Base-by-base conservation (phyloP, 2,329 filamentous ascomycete species). In the Neopestalotiopsis rosae region DNA sequence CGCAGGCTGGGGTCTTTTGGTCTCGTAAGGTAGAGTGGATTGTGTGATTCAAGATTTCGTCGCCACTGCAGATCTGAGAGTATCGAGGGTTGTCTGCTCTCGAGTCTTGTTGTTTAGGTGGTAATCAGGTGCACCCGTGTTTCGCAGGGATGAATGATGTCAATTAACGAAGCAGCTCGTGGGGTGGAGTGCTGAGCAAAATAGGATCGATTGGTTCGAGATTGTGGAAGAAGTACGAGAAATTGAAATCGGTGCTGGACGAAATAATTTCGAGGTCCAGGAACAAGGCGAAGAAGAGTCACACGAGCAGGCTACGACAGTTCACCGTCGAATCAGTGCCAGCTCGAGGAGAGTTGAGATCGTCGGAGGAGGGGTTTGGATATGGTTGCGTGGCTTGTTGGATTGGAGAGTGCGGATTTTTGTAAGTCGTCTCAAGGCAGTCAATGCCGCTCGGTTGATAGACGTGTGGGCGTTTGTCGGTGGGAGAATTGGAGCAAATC, bases 291-390 rank as follows among this genome's bases (percentile, higher is more conserved):
- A 24, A 10, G 12, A 13, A 14, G 20, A 49, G 40, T 13, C 5
- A 40, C 20, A 42, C n/a, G 65, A 67, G 65, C 24, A 24, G 56
- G 56, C 65, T 67, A 67, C 65, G 65, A 67, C 65, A 67, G 65
- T 28, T 67, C 52, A 67, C 65, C 65, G 65, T 67, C 65, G 65
- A 49, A 45, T 67, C 42, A 40, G 12, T 52, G 40, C 65, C 32
- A 52, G 42, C 65, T 67, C 65, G 20, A 42, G 42, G 34, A n/a
- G 34, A 32, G n/a, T 34, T 20, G 17, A 13, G 32, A 20, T 30
- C 28, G 24, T 30, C 10, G 24, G 57, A 59, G 57, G 17, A 24
- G 57, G n/a, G 57, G 14, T 10, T 30, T 59, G n/a, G 57, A 30
- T 28, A 30, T 52, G 17, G 45, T n/a, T 20, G 45, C 45, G 45